Evolutionary conservation across 768 basidiomycete species (phyloP), one percentile per base, ranked within the genome.

Genomic region (Phylloporus arenicola): DNA sequence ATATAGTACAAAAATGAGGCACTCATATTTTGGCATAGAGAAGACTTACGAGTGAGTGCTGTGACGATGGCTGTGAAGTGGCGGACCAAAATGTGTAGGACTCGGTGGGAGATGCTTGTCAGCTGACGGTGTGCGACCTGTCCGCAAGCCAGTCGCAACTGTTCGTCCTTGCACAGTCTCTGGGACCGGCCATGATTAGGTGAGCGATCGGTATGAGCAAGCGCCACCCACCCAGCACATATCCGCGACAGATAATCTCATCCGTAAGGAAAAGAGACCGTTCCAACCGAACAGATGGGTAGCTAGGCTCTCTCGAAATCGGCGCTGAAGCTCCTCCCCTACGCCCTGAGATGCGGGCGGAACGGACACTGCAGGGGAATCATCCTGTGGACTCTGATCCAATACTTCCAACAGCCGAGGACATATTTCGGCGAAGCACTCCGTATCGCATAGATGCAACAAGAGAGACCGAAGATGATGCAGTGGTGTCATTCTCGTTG

Each of bases 261-360:
- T 72, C 43, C 85, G 75, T 30, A 82, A 67, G 1, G 72, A 73
- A 35, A 80, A 62, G 20, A 86, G 60, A 42, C 64, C 63, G 45
- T 80, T 74, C 73, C 76, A 82, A 1, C 86, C 86, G 59, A 81
- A 88, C 13, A 89, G 65, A 60, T 85, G 78, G 9, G 70, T 72
- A 1, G 69, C 57, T 16, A 88, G 59, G 53, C 82, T 81, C 14
- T 63, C 64, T 39, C 77, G 70, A 52, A 86, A 76, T n/a, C 71
- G 72, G 20, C 51, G 50, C 20, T 72, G 73, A 7, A 80, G 54
- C 7, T 72, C 74, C 20, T 57, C 53, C n/a, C 64, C 68, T 27
- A 72, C 43, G 11, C 63, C 46, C 39, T 50, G 50, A 55, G 48
- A 40, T 57, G 63, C 69, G 1, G 59, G 43, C 12, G 70, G 64